phyloP scores from a whole-genome alignment of 2,329 filamentous ascomycete species.

The Trichophyton mentagrophytes region DNA sequence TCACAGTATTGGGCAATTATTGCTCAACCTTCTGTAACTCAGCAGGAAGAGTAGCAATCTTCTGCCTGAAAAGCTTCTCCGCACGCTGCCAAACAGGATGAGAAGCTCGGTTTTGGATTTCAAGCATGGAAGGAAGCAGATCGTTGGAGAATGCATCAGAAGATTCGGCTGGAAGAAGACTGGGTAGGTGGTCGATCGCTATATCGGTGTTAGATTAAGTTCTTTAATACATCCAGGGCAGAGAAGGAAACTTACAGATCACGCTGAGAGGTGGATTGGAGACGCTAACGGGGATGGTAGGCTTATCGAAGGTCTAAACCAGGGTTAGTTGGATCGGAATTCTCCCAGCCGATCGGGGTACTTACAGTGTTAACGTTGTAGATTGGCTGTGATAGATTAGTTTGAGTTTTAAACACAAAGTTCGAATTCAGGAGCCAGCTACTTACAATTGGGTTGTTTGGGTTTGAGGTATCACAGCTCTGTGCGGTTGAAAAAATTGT shows the following conservation, averaged over 20 bases:
- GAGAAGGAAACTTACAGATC: conserved; percentile 43
- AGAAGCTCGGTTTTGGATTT: conserved; percentile 61
- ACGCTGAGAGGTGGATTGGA: conserved; percentile 54
- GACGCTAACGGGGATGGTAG: conserved; percentile 62
- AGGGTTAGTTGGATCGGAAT: neutral
- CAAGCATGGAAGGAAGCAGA: conserved; percentile 62
- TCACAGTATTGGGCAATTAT: neutral
- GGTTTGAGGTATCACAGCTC: conserved; percentile 32
- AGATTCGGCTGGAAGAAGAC: conserved; percentile 71
- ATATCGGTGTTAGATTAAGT: neutral
- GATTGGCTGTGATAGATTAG: conserved; percentile 42
- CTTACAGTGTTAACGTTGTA: conserved; percentile 60
- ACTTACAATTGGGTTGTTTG: conserved; percentile 33
- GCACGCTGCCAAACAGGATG: conserved; percentile 71
- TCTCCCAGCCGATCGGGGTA: neutral
- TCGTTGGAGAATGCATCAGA: conserved; percentile 73
- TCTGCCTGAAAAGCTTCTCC: conserved; percentile 71
- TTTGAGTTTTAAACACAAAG: neutral
- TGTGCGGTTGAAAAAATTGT: neutral
- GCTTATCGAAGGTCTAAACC: conserved; percentile 58
- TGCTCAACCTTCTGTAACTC: conserved; percentile 17
- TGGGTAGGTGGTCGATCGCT: conserved; percentile 67
- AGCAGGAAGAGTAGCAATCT: conserved; percentile 57
- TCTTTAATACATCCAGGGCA: neutral
- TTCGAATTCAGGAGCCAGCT: neutral